Base-by-base conservation (phyloP, 768 basidiomycete genomes). In the Leccinum rimulosum region DNA sequence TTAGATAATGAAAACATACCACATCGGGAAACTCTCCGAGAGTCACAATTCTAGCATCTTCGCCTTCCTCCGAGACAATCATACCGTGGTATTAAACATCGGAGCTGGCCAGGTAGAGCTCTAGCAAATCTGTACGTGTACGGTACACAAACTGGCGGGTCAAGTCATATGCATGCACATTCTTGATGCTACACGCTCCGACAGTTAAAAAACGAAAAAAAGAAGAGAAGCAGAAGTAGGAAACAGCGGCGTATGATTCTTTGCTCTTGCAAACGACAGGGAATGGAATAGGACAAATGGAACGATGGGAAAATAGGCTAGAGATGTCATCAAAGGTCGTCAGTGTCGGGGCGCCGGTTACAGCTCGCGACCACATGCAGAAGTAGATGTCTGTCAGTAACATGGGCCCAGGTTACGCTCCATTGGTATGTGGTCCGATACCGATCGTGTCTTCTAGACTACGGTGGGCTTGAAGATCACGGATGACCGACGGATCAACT, bases 401-500 rank as follows among this genome's bases (percentile, higher is more conserved):
- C 56, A 50, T 15, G 48, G 47, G 54, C 49, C 57, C 61, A 43
- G 7, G 40, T 61, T 62, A 73, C 49, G 64, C 67, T 57, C 72
- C 72, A 31, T 73, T 73, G 54, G 70, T 30, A 51, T 70, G 73
- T 28, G 64, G 56, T 60, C 73, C 73, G 40, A 69, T 60, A 27
- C 70, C 72, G 22, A 72, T 50, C 57, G 73, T 67, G 61, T 88
- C 86, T 50, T 93, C 91, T 64, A 93, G 79, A 76, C 90, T 92
- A 70, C 89, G 80, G 70, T 94, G 93, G 15, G 88, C 87, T 75
- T 94, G 92, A 58, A 94, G 77, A 74, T 96, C 94, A 38, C 88
- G 88, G 64, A 95, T 76, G 30, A 96, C 93, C 50, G 86, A 85
- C 2, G 94, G 92, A 74, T 95, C 94, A 68, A 95, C 91, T 91